Percentiles rank a stretch among this genome's conserved stretches.
Evolutionary conservation across 2,329 filamentous ascomycete species (phyloP).

Genomic region (Aspergillus unguis): DNA sequence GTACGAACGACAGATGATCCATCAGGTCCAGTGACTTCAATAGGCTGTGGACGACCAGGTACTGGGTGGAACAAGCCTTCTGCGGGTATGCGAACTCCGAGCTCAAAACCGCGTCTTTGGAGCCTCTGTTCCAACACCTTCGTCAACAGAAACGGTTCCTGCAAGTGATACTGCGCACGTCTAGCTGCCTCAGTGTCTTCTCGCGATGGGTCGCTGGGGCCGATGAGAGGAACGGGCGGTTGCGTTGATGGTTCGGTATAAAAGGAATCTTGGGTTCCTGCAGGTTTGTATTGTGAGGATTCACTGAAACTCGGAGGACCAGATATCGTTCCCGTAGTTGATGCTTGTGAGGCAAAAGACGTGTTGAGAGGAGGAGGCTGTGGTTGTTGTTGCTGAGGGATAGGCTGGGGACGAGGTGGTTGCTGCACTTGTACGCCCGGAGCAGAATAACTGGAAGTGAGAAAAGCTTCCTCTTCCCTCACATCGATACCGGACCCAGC

Average conservation of each 20-base stretch:
- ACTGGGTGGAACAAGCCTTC: slow-evolving; percentile 52
- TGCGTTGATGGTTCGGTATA: slow-evolving; percentile 64
- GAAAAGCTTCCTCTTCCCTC: slow-evolving; percentile 77
- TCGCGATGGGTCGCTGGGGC: slow-evolving; percentile 61
- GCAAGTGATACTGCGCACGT: slow-evolving; percentile 66
- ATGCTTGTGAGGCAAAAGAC: slow-evolving; percentile 40
- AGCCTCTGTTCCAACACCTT: slow-evolving; percentile 54
- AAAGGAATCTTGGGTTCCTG: slow-evolving; percentile 56
- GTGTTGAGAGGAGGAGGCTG: slow-evolving; percentile 49
- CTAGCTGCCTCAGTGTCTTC: slow-evolving; percentile 61
- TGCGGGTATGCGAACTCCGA: slow-evolving; percentile 58
- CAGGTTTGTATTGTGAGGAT: slow-evolving; percentile 50
- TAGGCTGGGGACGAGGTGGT: slow-evolving; percentile 36
- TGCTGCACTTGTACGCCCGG: slow-evolving; percentile 38
- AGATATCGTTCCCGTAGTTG: slow-evolving; percentile 41
- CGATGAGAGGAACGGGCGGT: slow-evolving; percentile 61
- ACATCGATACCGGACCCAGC: slow-evolving; percentile 83
- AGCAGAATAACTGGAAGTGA: slow-evolving; percentile 57
- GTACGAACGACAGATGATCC: slow-evolving; percentile 60
- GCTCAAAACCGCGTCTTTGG: slow-evolving; percentile 57
- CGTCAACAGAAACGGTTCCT: slow-evolving; percentile 68
- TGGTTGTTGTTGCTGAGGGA: slow-evolving; percentile 26
- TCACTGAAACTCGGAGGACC: slow-evolving; percentile 50
- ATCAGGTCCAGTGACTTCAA: slow-evolving; percentile 58
- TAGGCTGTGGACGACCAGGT: slow-evolving; percentile 41